Conservation (phyloP, 2,329 filamentous ascomycete species). For the Paecilomyces variotii region DNA sequence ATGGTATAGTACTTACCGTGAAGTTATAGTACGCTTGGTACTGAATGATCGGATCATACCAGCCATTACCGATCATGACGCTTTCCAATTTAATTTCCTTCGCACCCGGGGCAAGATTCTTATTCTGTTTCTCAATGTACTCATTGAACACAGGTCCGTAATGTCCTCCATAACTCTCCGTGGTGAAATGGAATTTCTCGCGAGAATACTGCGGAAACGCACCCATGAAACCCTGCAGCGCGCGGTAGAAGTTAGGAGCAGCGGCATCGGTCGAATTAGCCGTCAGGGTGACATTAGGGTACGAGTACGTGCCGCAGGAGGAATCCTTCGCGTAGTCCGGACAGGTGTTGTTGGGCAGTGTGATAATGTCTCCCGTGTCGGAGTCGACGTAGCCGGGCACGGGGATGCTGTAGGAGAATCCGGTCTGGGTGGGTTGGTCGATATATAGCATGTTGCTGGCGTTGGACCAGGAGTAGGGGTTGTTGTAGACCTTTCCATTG, state of each 20-base stretch:
- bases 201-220: slow-evolving; percentile 47
- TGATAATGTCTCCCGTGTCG: neutral
- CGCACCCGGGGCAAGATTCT: neutral
- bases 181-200: slow-evolving; percentile 47
- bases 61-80: slow-evolving; percentile 31
- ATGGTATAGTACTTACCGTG: too few species aligned
- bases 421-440: slow-evolving; percentile 18
- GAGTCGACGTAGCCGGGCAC: neutral
- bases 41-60: slow-evolving; percentile 31
- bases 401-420: slow-evolving; percentile 1
- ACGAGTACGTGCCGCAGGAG: slow-evolving; percentile 49
- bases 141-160: slow-evolving; percentile 49
- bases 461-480: slow-evolving; percentile 53
- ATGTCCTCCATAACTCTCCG: slow-evolving; percentile 52
- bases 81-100: slow-evolving; percentile 19
- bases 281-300: slow-evolving; percentile 42
- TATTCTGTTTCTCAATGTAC: neutral
- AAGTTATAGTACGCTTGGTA: slow-evolving; percentile 34
- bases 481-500: slow-evolving; percentile 43
- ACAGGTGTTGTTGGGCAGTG: neutral
- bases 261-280: slow-evolving; percentile 46
- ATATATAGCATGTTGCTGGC: slow-evolving; percentile 62
- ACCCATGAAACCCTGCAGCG: slow-evolving; percentile 55
- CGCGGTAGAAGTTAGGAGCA: slow-evolving; percentile 54
- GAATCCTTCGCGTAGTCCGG: neutral